Conservation (phyloP, 257 asterid genomes). For the Gynochthodes officinalis region DNA sequence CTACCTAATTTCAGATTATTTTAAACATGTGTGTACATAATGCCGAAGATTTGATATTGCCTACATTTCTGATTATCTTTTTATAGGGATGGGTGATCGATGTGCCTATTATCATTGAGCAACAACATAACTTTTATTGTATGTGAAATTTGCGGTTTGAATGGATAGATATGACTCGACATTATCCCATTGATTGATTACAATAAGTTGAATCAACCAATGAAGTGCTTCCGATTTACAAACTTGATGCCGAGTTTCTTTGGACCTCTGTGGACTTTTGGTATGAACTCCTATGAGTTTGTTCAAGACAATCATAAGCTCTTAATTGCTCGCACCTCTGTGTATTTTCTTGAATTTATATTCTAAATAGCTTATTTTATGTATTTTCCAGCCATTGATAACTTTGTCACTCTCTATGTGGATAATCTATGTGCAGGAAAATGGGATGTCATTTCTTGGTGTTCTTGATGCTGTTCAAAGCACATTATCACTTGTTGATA, state of each 20-base stretch:
- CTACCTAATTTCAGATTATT: not conserved
- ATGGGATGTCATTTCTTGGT: slow-evolving; percentile 84
- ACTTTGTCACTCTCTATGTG: slow-evolving; percentile 3
- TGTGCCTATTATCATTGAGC: not conserved
- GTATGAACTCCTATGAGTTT: slow-evolving; percentile 79
- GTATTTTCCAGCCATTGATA: not conserved
- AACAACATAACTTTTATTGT: not conserved
- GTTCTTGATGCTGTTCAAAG: slow-evolving; percentile 59
- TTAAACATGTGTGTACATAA: not conserved
- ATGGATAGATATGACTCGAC: not conserved
- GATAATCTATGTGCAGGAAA: slow-evolving; percentile 52
- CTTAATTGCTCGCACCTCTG: slow-evolving; percentile 80
- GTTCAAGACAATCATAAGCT: slow-evolving; percentile 39
- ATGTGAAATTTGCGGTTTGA: not conserved
- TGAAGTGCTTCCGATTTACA: slow-evolving; percentile 67
- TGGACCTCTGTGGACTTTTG: slow-evolving; percentile 88
- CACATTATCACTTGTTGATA: slow-evolving; percentile 50
- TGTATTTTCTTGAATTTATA: slow-evolving; percentile 34
- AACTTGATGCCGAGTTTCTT: slow-evolving; percentile 80
- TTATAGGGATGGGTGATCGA: not conserved
- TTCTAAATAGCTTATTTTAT: not conserved
- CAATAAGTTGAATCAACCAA: slow-evolving; percentile 74
- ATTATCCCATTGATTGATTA: slow-evolving; percentile 5
- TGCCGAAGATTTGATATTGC: not conserved
- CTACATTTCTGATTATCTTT: not conserved